Base-by-base conservation (phyloP, 805 yeast species). In the Hanseniaspora valbyensis region DNA sequence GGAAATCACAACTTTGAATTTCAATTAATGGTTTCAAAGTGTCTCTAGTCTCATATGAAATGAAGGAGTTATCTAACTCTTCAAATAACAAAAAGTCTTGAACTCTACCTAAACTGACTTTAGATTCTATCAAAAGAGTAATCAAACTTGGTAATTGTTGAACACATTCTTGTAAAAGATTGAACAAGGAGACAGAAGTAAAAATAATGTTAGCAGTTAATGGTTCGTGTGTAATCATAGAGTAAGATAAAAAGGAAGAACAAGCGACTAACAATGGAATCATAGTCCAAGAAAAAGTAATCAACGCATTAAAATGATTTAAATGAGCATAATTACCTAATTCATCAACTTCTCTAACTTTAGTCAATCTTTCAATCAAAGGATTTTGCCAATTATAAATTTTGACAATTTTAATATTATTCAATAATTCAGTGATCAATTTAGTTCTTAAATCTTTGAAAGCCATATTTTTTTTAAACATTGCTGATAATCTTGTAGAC, bases 301-400 rank as follows among this genome's bases (percentile, higher is more conserved):
- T 68, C 30, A 68, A 52, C 2, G 78, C 76, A 28, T 73, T 66
- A 22, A 70, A 59, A 10, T 71, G 56, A 41, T 80, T 77, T 50
- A 78, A 77, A 50, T 60, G 71, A 53, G 68, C 69, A 56, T 75
- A 62, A 54, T 75, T 78, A 26, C 61, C 65, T 55, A 81, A 62
- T 59, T 81, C 87, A 54, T 73, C 65, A 49, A 73, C 71, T 55
- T 81, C 78, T 67, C 88, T 72, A 30, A 76, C 70, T 51, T 70
- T 71, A 10, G 67, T 58, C 12, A 81, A 62, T 54, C 73, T 74
- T 19, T 67, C 65, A 34, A 77, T 58, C 78, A 80, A 77, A 24
- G 86, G 81, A 28, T 66, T 66, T 59, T 81, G 88, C 83, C 85
- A 81, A 0, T 83, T 77, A 57, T 80, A 81, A 26, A 81, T 64